These are phyloP conservation scores for Dioscorea cayenensis DNA, from an alignment of 116 monocot genomes.

Conservation along the genomic window DNA sequence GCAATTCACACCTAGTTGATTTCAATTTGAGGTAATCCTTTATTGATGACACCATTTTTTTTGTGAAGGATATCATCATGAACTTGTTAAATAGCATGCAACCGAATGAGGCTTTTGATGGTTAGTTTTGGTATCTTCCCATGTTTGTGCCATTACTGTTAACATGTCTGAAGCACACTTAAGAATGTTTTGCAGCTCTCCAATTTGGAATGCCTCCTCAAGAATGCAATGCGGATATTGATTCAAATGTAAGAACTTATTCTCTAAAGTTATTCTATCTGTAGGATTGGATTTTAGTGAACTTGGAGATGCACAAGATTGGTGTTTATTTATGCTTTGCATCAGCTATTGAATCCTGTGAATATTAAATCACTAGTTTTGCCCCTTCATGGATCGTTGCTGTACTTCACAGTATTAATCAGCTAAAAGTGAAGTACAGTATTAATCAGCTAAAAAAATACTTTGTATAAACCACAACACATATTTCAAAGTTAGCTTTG, in stretches of 20 bases:
- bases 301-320: neutral
- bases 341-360: too few species aligned
- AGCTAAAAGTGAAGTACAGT: too few species aligned
- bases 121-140: constrained; percentile 25
- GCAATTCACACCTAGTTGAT: too few species aligned
- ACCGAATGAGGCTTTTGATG: constrained; percentile 50
- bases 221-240: constrained; percentile 22
- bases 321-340: too few species aligned
- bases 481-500: too few species aligned
- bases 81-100: constrained; percentile 75
- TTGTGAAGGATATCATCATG: constrained; percentile 63
- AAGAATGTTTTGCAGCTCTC: constrained; percentile 19
- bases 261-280: constrained; percentile 4
- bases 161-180: neutral
- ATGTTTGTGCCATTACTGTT: neutral
- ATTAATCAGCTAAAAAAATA: too few species aligned
- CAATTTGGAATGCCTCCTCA: constrained; percentile 44
- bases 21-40: neutral
- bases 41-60: neutral
- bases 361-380: too few species aligned
- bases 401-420: too few species aligned
- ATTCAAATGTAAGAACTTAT: constrained; percentile 23
- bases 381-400: too few species aligned
- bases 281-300: neutral
- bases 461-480: too few species aligned